Evolutionary conservation across 73 alveolate species (phyloP).

Genomic region (Paramecium biaurelia): DNA sequence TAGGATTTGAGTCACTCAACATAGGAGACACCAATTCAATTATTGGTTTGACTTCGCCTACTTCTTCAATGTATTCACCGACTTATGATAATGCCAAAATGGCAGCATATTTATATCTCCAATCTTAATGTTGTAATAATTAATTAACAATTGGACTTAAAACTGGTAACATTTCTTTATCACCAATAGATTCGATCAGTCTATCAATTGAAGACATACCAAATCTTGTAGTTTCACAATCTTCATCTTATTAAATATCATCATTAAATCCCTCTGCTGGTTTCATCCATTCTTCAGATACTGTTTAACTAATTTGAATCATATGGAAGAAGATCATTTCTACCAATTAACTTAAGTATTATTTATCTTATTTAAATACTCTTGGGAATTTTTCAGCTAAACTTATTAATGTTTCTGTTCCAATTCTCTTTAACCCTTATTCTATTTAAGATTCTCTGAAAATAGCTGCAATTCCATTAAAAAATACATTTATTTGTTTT

Average conservation of each 20-base stretch:
- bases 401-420: slow-evolving; percentile 79
- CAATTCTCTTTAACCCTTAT: slow-evolving; percentile 72
- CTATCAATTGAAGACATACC: slow-evolving; percentile 91
- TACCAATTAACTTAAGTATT: slow-evolving; percentile 70
- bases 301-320: slow-evolving; percentile 81
- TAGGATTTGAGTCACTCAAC: slow-evolving; percentile 77
- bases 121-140: slow-evolving; percentile 75
- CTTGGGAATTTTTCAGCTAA: slow-evolving; percentile 78
- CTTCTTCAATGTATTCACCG: slow-evolving; percentile 84
- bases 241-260: slow-evolving; percentile 82
- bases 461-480: slow-evolving; percentile 70
- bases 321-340: slow-evolving; percentile 78
- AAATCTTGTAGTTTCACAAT: slow-evolving; percentile 89
- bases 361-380: slow-evolving; percentile 71
- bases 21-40: slow-evolving; percentile 74
- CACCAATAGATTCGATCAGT: slow-evolving; percentile 87
- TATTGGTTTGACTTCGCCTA: slow-evolving; percentile 72
- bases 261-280: slow-evolving; percentile 88
- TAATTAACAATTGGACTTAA: slow-evolving; percentile 67
- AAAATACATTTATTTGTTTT: slow-evolving; percentile 67
- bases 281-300: slow-evolving; percentile 80
- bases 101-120: slow-evolving; percentile 89
- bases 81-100: slow-evolving; percentile 86
- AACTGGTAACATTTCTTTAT: slow-evolving; percentile 78
- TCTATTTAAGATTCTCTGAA: slow-evolving; percentile 65